Conservation (phyloP, 2,329 filamentous ascomycete species). For the Dichotomopilus funicola region DNA sequence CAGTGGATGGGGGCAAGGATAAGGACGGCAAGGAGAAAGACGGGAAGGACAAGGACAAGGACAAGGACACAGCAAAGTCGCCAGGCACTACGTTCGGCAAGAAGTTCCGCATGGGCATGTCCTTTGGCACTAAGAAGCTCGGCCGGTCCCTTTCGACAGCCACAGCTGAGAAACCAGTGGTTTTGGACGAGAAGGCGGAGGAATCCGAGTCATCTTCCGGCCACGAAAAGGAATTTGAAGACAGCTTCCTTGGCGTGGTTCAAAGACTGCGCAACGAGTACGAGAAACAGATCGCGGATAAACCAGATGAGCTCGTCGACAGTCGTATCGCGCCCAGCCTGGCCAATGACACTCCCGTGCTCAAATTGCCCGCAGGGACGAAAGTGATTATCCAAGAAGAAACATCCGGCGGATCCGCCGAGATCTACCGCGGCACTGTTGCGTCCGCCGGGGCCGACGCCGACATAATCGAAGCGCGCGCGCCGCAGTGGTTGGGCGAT, state of each 20-base stretch:
- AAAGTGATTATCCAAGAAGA: slow-evolving; percentile 66
- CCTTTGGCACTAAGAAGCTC: slow-evolving; percentile 79
- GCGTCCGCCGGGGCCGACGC: slow-evolving; percentile 68
- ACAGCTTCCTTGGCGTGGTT: slow-evolving; percentile 65
- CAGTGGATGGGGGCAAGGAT: slow-evolving; percentile 42
- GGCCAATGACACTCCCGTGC: slow-evolving; percentile 66
- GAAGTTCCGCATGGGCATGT: slow-evolving; percentile 71
- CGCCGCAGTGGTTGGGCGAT: slow-evolving; percentile 88
- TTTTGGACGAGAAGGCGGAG: slow-evolving; percentile 68
- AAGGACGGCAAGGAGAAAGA: slow-evolving; percentile 38
- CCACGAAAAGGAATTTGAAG: slow-evolving; percentile 67
- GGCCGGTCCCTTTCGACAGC: slow-evolving; percentile 60
- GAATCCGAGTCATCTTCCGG: slow-evolving; percentile 57
- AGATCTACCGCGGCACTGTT: slow-evolving; percentile 87
- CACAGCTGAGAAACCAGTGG: slow-evolving; percentile 63
- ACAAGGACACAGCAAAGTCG: slow-evolving; percentile 46
- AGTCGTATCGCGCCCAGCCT: slow-evolving; percentile 62
- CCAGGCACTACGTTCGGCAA: slow-evolving; percentile 65
- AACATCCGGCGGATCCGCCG: slow-evolving; percentile 63
- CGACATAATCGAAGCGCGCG: slow-evolving; percentile 77
- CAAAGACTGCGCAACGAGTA: slow-evolving; percentile 69
- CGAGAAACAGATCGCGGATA: slow-evolving; percentile 57
- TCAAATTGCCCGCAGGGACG: slow-evolving; percentile 63
- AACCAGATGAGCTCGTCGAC: slow-evolving; percentile 49
- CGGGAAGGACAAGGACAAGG: slow-evolving; percentile 42